These are phyloP conservation scores for Euryodendron excelsum DNA, from an alignment of 148 eudicot species.

Conservation along the genomic window DNA sequence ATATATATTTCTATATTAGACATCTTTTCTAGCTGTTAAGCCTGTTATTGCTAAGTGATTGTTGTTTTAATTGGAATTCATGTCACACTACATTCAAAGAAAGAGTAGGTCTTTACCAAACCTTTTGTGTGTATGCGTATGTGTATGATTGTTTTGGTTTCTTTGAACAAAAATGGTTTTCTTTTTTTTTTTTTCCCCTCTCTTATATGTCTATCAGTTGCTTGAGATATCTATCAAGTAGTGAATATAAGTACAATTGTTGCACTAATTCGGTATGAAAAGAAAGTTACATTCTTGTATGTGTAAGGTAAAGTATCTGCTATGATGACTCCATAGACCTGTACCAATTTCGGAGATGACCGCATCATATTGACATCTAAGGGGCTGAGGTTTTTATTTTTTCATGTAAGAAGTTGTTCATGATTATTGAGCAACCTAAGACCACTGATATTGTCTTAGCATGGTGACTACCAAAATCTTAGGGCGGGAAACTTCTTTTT, in stretches of 20 bases:
- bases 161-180: neutral
- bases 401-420: neutral
- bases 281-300: neutral
- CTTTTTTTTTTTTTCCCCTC: neutral
- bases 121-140: too few relatives aligned
- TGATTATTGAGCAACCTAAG: neutral
- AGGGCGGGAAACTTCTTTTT: neutral
- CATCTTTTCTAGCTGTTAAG: too few relatives aligned
- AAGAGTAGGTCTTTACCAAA: too few relatives aligned
- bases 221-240: slow-evolving; percentile 48
- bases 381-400: too few relatives aligned
- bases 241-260: slow-evolving; percentile 26
- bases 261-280: slow-evolving; percentile 16
- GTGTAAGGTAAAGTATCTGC: neutral
- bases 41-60: too few relatives aligned
- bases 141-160: too few relatives aligned
- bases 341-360: neutral
- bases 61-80: too few relatives aligned
- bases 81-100: too few relatives aligned
- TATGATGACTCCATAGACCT: neutral
- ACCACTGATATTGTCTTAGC: too few relatives aligned
- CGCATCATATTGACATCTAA: neutral
- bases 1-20: neutral
- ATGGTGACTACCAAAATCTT: too few relatives aligned
- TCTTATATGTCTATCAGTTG: slow-evolving; percentile 27